Evolutionary conservation across 106 monocot genomes (phyloP).

Genomic region (Gastrodia elata): DNA sequence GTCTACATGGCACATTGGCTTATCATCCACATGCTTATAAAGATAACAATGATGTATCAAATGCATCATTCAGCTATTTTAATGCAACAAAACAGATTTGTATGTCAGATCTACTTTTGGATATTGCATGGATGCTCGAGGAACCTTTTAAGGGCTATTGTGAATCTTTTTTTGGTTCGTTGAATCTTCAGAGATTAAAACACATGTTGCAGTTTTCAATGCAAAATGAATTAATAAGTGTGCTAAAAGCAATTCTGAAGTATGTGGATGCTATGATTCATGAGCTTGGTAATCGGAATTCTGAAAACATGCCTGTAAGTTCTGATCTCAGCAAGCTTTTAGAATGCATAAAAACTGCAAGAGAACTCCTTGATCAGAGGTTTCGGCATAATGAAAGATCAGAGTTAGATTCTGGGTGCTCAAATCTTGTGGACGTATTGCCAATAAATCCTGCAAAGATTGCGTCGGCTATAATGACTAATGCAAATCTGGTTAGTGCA

Average conservation of each 20-base stretch:
- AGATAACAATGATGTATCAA: conserved; percentile 9
- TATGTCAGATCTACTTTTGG: conserved; percentile 52
- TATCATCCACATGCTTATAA: background rate
- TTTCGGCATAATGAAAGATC: conserved; percentile 1
- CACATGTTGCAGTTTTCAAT: conserved; percentile 34
- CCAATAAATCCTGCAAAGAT: background rate
- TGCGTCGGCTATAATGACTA: background rate
- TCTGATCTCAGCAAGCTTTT: conserved; percentile 21
- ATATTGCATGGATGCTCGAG: conserved; percentile 82
- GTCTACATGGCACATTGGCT: conserved; percentile 20
- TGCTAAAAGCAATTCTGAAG: conserved; percentile 33
- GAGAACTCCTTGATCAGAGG: conserved; percentile 21
- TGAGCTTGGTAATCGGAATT: background rate
- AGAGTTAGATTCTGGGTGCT: conserved; percentile 7
- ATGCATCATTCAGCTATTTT: conserved; percentile 12
- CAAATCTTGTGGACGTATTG: background rate
- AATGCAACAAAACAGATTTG: conserved; percentile 24
- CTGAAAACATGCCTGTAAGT: conserved; percentile 14
- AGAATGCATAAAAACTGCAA: conserved; percentile 32
- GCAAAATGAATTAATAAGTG: conserved; percentile 23
- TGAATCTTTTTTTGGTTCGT: conserved; percentile 18
- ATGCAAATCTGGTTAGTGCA: conserved; percentile 16
- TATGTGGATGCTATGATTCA: conserved; percentile 24
- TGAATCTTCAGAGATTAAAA: conserved; percentile 54
- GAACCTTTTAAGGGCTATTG: conserved; percentile 11